Base-by-base conservation (phyloP, 1,139 yeast species). In the Yamadazyma aaseri region DNA sequence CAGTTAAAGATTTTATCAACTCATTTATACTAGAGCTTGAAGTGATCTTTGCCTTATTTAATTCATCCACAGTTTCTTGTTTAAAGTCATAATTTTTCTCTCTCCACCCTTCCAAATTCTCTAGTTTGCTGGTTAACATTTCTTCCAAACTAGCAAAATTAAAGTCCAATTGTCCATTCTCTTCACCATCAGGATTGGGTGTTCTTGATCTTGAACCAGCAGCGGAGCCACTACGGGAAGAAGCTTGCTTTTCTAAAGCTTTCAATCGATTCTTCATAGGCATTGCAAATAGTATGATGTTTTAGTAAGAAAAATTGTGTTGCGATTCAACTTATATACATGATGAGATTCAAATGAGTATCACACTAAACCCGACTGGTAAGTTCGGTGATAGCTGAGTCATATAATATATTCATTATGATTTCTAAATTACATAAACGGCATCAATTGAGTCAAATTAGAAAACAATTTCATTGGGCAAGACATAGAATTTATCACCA, bases 391-490 rank as follows among this genome's bases (percentile, higher is more conserved):
- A 18, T 18, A n/a, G n/a, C n/a, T n/a, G n/a, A n/a, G n/a, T n/a
- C n/a, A n/a, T n/a, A n/a, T n/a, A n/a, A n/a, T n/a, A n/a, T n/a
- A n/a, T n/a, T n/a, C n/a, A n/a, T n/a, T 18, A 18, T 18, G 21
- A 7, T 18, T 18, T 18, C 10, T 18, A 10, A 6, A 18, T 7
- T 18, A 7, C 10, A 7, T 10, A 18, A 7, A 18, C n/a, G n/a
- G n/a, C 10, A 18, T 18, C 7, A 18, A 22, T 22, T 22, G 13
- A 8, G 13, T 7, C 11, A 8, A 14, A 7, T 26, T 55, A 74
- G 45, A 76, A 77, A 1, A 54, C 63, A 2, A 77, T 65, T 32
- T 84, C 90, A 29, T 76, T 71, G 0, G 94, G 92, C 35, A 76
- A 58, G 9, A 79, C 84, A 42, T 76, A 64, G 17, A 67, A 67